Percentiles rank a stretch among this genome's conserved stretches.
Conservation (phyloP, 148 eudicot genomes). For the Rhododendron griersonianum region DNA sequence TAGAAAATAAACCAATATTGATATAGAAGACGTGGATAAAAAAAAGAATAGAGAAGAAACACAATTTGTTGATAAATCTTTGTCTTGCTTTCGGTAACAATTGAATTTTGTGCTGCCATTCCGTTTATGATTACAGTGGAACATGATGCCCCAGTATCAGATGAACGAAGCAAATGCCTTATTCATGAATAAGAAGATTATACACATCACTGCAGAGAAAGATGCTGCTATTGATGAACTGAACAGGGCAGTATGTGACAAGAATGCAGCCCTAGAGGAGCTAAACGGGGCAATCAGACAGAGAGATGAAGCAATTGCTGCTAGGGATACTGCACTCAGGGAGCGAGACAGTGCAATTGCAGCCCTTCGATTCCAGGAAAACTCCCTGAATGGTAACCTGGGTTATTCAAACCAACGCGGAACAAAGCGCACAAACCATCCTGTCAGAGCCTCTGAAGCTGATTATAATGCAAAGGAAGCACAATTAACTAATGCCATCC, state of each 20-base stretch:
- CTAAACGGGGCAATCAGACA: slow-evolving; percentile 60
- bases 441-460: slow-evolving; percentile 10
- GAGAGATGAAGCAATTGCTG: slow-evolving; percentile 60
- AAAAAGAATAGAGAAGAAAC: background rate
- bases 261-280: slow-evolving; percentile 52
- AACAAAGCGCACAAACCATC: slow-evolving; percentile 28
- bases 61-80: background rate
- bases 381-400: slow-evolving; percentile 31
- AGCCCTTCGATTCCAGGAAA: slow-evolving; percentile 65
- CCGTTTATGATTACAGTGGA: slow-evolving; percentile 44
- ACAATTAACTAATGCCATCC: slow-evolving; percentile 30
- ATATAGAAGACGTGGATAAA: background rate
- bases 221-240: slow-evolving; percentile 68
- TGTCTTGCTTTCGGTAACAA: background rate
- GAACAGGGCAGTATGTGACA: slow-evolving; percentile 55
- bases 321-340: slow-evolving; percentile 59
- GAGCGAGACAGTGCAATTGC: slow-evolving; percentile 66
- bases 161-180: slow-evolving; percentile 50
- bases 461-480: slow-evolving; percentile 24
- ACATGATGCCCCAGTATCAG: slow-evolving; percentile 50
- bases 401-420: slow-evolving; percentile 30
- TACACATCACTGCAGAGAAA: slow-evolving; percentile 57
- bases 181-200: slow-evolving; percentile 40
- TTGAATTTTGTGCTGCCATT: slow-evolving; percentile 1
- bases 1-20: background rate